Base-by-base conservation (phyloP, 345 rosid genomes). In the Bruguiera sexangula region DNA sequence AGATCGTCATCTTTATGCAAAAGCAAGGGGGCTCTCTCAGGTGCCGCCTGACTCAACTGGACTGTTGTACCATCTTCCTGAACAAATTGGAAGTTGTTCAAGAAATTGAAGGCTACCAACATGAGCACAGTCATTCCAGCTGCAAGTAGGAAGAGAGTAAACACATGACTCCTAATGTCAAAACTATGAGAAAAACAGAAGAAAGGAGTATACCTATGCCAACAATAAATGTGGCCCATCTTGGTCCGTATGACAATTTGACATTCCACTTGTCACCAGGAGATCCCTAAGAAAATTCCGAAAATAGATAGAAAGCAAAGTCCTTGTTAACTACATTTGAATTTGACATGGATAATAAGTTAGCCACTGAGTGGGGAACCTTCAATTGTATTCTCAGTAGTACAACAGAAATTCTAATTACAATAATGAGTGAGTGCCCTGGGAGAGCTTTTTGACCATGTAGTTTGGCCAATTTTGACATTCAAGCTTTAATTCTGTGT, bases 151-250 rank as follows among this genome's bases (percentile, higher is more conserved):
- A 68, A 63, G 59, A 73, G 5, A 18, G 54, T 62, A 61, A 72
- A 53, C 30, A 26, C 58, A 63, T 43, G 66, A 34, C 11, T 31
- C 32, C 65, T 64, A 48, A 37, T 50, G 29, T 13, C 19, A 72
- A 21, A 43, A 10, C 18, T 64, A 37, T 61, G 53, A 21, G 26
- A 29, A 29, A 43, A 37, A 68, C 16, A 50, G 56, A 59, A 67
- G 34, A 69, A 55, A 50, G 15, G 55, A 55, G 46, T 32, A 72
- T 90, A 92, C 98, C 96, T 76, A 84, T 84, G 80, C 99, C 96
- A 81, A 82, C 69, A 69, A 92, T 68, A 78, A 92, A 95, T 37
- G 96, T 86, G 60, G 88, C 79, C 99, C 98, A 92, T 83, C 98
- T 85, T 50, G 98, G 97, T 36, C 85, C 92, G 76, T 89, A 92